Evolutionary conservation across 768 basidiomycete genomes (phyloP), one percentile per base, ranked within the genome.

Genomic region (Suillus alpinus): DNA sequence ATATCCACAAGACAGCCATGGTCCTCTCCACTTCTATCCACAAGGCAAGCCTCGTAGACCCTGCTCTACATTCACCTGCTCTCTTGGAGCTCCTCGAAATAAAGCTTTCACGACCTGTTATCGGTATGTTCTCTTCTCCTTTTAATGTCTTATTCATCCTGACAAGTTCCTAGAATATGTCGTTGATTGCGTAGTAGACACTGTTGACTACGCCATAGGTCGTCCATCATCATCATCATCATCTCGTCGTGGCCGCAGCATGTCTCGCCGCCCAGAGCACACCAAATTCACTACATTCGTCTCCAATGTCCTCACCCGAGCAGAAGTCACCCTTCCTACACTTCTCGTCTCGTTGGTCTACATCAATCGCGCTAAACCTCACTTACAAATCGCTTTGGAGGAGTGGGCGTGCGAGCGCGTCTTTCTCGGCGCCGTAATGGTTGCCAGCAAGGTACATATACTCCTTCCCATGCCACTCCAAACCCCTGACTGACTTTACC

Each of bases 331-430:
- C 64, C 82, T 86, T 53, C 81, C 89, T 44, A 86, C 86, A 52
- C 73, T 92, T 67, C 81, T 92, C 60, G 84, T 83, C 37, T 73
- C 89, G 7, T 84, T 92, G 57, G 88, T 87, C 70, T 93, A 92
- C 74, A 87, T 92, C 70, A 78, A 86, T 75, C 77, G 91, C 59
- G 88, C 91, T 3, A 86, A 86, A 66, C 88, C 88, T 3, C 88
- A 91, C 72, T 80, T 93, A 46, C 87, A 89, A 69, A 92, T 92
- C 65, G 88, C 88, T 9, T 78, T 90, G 62, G 89, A 91, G 69
- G 86, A 91, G 68, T 92, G 90, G 90, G 94, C 93, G 14, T 81
- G 91, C 53, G 92, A 95, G 75, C 86, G 94, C 44, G 93, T 95
- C 34, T 95, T 95, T 76, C 83, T 95, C 46, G 94, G 94, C 56